Evolutionary conservation across 495 filamentous ascomycete genomes (phyloP), one percentile per base, ranked within the genome.

Genomic region (Cladorrhinum samala): DNA sequence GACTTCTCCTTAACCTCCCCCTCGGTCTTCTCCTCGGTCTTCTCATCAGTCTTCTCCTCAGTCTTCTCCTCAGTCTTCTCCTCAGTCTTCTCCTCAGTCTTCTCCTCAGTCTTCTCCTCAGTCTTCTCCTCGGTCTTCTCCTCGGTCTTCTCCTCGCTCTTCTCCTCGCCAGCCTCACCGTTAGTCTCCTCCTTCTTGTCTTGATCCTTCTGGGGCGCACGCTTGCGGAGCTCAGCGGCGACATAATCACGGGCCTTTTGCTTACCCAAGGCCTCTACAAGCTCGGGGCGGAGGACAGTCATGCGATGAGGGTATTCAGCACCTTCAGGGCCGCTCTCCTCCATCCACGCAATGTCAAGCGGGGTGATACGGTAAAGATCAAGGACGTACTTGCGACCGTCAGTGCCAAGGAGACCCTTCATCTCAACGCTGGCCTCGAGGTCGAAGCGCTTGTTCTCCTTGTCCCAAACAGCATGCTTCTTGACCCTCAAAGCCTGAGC

Each of bases 381-480:
- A 44, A 99, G 83, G 11, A 95, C 92, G 66, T 99, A 99, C 65
- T 95, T 96, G 54, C 94, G 76, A 18, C 91, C 93, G 64, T 99
- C 94, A 0, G 94, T 97, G n/a, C 94, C 94, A 42, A 96, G 73
- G 8, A 99, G 78, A 21, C 94, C 94, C 77, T 99, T 99, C 19
- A 94, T 99, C 73, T 99, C 94, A 23, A 99, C 89, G 61, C 91
- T 96, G 21, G 86, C 89, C 68, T 96, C 94, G 11, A 99, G 80
- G 24, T 96, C 89, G 64, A 94, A 90, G 17, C 86, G 83, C 73
- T 89, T 86, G 58, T 81, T 81, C 50, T 95, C 88, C 76, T 96
- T 97, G 72, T 99, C 94, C 94, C 94, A 99, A 20, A 97, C 94
- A 21, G 89, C 74, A 68, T 99, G 94, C 74, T 86, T 87, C 83